Conservation (phyloP, 1,139 yeast genomes). For the Zygosaccharomyces sapae region DNA sequence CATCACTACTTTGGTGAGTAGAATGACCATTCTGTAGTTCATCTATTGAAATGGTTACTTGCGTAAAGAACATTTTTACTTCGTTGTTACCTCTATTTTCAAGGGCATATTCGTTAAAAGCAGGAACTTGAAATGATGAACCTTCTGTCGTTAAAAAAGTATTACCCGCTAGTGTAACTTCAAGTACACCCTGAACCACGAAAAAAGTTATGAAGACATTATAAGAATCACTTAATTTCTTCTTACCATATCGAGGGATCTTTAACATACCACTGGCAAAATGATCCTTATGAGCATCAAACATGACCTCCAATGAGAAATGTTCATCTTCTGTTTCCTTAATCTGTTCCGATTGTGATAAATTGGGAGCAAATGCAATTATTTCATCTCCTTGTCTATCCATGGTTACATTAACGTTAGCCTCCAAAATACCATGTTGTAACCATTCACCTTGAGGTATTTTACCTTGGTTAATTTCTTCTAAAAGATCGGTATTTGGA, state of each 20-base stretch:
- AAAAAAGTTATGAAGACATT: constrained; percentile 70
- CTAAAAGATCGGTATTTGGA: constrained; percentile 22
- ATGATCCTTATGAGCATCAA: constrained; percentile 60
- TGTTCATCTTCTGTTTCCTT: constrained; percentile 50
- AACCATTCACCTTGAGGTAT: constrained; percentile 56
- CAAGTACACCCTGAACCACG: constrained; percentile 65
- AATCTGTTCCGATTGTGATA: constrained; percentile 45
- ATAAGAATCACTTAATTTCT: constrained; percentile 59
- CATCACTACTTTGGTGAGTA: constrained; percentile 18
- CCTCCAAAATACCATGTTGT: constrained; percentile 47
- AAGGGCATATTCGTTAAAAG: constrained; percentile 66
- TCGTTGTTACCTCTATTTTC: constrained; percentile 53
- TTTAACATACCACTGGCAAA: constrained; percentile 76
- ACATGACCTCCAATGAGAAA: constrained; percentile 62
- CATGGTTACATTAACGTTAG: constrained; percentile 51
- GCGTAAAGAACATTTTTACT: constrained; percentile 73
- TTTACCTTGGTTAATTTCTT: constrained; percentile 35
- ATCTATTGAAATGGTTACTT: constrained; percentile 44
- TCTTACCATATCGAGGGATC: constrained; percentile 61
- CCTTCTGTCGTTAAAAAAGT: constrained; percentile 65
- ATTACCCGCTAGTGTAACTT: constrained; percentile 59
- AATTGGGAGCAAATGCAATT: constrained; percentile 70
- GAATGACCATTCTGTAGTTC: constrained; percentile 12
- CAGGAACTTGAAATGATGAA: constrained; percentile 77
- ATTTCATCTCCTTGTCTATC: constrained; percentile 44